Conservation (phyloP, 176 grass and related monocot genomes). For the Miscanthus lutarioriparius region DNA sequence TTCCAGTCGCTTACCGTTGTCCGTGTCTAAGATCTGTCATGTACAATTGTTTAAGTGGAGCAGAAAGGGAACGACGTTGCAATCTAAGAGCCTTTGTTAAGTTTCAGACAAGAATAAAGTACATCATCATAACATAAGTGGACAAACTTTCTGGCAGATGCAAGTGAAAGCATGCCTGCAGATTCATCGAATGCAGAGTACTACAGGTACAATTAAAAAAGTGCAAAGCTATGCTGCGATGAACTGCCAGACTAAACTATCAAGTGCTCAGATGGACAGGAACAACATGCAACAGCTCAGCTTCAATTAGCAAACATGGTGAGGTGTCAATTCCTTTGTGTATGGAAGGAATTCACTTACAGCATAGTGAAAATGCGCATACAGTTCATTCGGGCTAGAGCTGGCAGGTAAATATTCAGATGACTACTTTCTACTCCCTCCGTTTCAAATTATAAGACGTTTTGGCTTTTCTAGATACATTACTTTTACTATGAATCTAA, state of each 20-base stretch:
- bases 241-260: slow-evolving; percentile 1
- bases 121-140: background rate
- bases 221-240: background rate
- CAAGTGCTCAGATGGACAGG: background rate
- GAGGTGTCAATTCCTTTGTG: background rate
- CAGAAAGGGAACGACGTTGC: background rate
- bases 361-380: background rate
- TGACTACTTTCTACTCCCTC: background rate
- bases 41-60: background rate
- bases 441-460: background rate
- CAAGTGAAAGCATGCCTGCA: background rate
- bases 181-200: background rate
- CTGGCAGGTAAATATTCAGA: background rate
- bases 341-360: background rate
- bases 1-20: slow-evolving; percentile 69
- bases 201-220: background rate
- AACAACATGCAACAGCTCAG: slow-evolving; percentile 9
- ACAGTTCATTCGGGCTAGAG: background rate
- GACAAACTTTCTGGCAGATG: slow-evolving; percentile 11
- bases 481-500: background rate
- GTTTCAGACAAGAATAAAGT: slow-evolving; percentile 18
- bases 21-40: slow-evolving; percentile 78
- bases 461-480: background rate
- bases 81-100: slow-evolving; percentile 11
- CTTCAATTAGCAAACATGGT: background rate